Evolutionary conservation across 2,329 filamentous ascomycete genomes (phyloP).

Genomic region (Fusarium sacchari): DNA sequence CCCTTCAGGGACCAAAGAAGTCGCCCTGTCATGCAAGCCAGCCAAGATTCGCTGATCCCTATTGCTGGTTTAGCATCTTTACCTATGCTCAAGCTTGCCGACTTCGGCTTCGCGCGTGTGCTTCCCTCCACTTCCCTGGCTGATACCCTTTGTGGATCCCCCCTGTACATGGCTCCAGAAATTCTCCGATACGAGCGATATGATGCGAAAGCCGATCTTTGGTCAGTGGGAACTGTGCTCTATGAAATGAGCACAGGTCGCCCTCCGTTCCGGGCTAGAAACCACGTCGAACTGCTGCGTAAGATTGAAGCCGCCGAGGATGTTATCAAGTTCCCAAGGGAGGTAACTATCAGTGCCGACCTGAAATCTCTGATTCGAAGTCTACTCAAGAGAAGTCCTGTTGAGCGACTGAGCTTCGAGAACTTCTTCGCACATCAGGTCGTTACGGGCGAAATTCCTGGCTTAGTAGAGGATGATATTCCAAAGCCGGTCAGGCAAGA

Average conservation of each 20-base stretch:
- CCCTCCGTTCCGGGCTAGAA: constrained; percentile 90
- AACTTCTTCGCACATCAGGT: constrained; percentile 83
- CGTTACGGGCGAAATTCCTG: constrained; percentile 80
- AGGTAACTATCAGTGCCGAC: constrained; percentile 75
- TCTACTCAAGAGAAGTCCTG: constrained; percentile 85
- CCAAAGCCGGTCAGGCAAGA: constrained; percentile 55
- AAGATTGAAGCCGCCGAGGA: constrained; percentile 93
- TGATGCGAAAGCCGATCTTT: constrained; percentile 94
- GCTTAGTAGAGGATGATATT: constrained; percentile 80
- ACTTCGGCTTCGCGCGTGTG: constrained; percentile 97
- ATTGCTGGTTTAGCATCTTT: constrained; percentile 83
- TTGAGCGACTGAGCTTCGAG: constrained; percentile 86
- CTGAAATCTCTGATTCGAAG: constrained; percentile 84
- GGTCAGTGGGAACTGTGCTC: constrained; percentile 95
- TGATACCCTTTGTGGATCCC: constrained; percentile 95
- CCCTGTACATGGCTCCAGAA: constrained; percentile 98
- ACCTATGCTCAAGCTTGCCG: constrained; percentile 96
- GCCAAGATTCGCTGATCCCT: constrained; percentile 82
- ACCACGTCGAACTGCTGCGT: constrained; percentile 92
- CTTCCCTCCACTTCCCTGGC: constrained; percentile 90
- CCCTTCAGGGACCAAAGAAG: constrained; percentile 69
- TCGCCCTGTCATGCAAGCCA: constrained; percentile 76
- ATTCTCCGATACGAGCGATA: constrained; percentile 98
- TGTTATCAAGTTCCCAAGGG: constrained; percentile 81
- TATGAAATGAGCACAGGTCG: constrained; percentile 95